Evolutionary conservation across 2,329 filamentous ascomycete species (phyloP), one percentile per base, ranked within the genome.

Genomic region (Colletotrichum lentis): DNA sequence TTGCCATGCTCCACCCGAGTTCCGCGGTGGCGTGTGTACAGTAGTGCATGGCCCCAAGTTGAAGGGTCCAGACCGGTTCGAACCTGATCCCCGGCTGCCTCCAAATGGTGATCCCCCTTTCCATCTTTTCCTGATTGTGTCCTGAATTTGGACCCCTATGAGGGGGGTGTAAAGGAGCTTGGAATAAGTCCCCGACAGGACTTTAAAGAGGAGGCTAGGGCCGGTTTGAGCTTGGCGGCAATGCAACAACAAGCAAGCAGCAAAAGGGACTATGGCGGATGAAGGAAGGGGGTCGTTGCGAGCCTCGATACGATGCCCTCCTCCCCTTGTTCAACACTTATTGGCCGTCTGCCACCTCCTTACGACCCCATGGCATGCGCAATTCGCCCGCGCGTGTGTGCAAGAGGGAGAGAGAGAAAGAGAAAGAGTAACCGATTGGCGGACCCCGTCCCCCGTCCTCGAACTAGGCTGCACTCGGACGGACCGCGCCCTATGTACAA

Each of bases 11-110:
- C 58, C 50, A 53, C 37, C 44, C 50, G 49, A 31, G n/a, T 53
- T 39, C 53, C 24, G 58, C 37, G 52, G 64, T 52, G 58, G 52
- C 52, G 44, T 44, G n/a, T 52, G n/a, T n/a, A n/a, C n/a, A n/a
- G 44, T 58, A 39, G 41, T 12, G 12, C 44, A 37, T n/a, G 61
- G 49, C n/a, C 31, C 22, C n/a, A 39, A 52, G 52, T 62, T 16
- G 64, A 61, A 39, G 24, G 46, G 58, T 67, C 58, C 39, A 58
- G 64, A 62, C 64, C 64, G 31, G 27, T 24, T 14, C 3, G n/a
- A 10, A n/a, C 31, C 47, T 27, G 6, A 27, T 27, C 27, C 20
- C 47, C 8, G 24, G 3, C 6, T n/a, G 16, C 37, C 39, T 35
- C 14, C 20, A 53, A 31, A 10, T n/a, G 24, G 24, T 24, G 27